Conservation (phyloP, 805 yeast species). For the Suhomyces sp. region DNA sequence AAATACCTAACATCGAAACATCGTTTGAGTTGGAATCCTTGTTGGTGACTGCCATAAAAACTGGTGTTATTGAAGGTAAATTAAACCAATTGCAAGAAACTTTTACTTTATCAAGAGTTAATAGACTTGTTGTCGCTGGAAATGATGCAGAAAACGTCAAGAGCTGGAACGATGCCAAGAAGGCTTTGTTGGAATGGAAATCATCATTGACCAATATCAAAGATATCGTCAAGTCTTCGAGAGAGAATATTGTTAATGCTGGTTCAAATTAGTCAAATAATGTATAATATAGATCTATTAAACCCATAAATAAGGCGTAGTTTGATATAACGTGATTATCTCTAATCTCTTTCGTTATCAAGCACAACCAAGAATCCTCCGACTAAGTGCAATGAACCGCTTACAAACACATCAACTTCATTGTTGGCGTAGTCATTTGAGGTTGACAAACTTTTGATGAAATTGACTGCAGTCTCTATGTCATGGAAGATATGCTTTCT, state of each 20-base stretch:
- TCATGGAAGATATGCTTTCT: conserved; percentile 58
- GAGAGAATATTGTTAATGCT: conserved; percentile 40
- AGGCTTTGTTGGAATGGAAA: conserved; percentile 38
- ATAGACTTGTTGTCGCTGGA: conserved; percentile 40
- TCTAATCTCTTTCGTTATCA: conserved; percentile 45
- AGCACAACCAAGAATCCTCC: conserved; percentile 90
- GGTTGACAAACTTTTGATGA: conserved; percentile 46
- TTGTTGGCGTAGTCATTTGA: conserved; percentile 18
- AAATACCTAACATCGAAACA: conserved; percentile 31
- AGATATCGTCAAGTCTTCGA: conserved; percentile 39
- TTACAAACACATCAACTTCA: conserved; percentile 72
- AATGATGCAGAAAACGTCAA: conserved; percentile 27
- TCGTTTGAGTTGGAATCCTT: conserved; percentile 37
- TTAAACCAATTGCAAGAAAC: conserved; percentile 42
- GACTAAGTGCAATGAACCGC: conserved; percentile 91
- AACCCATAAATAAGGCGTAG: not conserved
- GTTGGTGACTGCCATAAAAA: conserved; percentile 40
- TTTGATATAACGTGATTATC: not conserved
- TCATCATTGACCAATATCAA: conserved; percentile 39
- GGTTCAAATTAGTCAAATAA: conserved; percentile 11
- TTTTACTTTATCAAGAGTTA: conserved; percentile 40
- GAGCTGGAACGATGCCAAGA: conserved; percentile 37
- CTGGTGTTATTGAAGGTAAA: conserved; percentile 45
- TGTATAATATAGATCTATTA: conserved; percentile 5
- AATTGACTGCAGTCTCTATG: conserved; percentile 69